phyloP scores from a whole-genome alignment of 352 stramenopile genomes.

The Globisporangium viniferum region DNA sequence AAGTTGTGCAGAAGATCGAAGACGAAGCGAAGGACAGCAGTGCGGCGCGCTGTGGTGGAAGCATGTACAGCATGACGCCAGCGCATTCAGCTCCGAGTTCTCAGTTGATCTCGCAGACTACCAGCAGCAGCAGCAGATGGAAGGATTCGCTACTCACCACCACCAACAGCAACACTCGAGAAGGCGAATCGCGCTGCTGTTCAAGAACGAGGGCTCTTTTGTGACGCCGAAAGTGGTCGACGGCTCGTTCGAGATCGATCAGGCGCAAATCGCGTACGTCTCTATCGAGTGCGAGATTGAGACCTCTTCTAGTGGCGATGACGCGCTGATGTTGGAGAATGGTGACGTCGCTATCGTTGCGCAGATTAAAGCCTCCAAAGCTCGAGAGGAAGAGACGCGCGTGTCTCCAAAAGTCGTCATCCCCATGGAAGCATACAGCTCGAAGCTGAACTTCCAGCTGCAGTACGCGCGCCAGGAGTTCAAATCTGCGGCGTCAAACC shows the following conservation, averaged over 20 bases:
- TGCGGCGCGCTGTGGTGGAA: constrained; percentile 49
- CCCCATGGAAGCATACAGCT: constrained; percentile 13
- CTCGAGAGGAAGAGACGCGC: constrained; percentile 27
- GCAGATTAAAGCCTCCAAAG: constrained; percentile 16
- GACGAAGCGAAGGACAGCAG: constrained; percentile 12
- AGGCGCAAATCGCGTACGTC: constrained; percentile 17
- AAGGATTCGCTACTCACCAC: background rate
- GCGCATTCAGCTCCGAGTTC: constrained; percentile 43
- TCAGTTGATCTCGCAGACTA: constrained; percentile 26
- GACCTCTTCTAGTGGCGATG: background rate
- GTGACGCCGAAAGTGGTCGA: constrained; percentile 22
- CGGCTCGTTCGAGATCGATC: constrained; percentile 34
- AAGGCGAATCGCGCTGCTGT: constrained; percentile 26
- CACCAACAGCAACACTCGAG: constrained; percentile 1
- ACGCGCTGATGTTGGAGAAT: background rate
- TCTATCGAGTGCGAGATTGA: constrained; percentile 17
- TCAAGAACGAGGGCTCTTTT: constrained; percentile 35
- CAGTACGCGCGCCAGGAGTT: constrained; percentile 50
- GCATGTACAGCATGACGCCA: constrained; percentile 36
- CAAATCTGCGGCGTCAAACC: constrained; percentile 16
- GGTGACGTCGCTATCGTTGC: constrained; percentile 23
- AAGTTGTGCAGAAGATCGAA: background rate
- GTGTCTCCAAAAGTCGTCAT: constrained; percentile 30
- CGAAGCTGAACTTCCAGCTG: constrained; percentile 31
- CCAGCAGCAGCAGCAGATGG: background rate